phyloP scores from a whole-genome alignment of 2,329 filamentous ascomycete genomes.

The Eutypa lata region DNA sequence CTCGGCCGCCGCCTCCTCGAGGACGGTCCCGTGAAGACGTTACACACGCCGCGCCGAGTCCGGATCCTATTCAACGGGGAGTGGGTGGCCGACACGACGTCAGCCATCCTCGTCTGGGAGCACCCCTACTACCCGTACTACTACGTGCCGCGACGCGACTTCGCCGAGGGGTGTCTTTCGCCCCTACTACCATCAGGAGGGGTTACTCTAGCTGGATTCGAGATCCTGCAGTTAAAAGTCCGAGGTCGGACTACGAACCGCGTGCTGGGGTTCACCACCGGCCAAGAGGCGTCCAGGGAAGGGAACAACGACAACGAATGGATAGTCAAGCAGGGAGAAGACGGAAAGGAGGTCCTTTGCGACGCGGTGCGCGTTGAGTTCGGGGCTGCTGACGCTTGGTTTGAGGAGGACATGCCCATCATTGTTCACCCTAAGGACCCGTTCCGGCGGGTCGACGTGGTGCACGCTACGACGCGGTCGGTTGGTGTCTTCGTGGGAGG shows the following conservation, averaged over 20 bases:
- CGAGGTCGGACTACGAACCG: constrained; percentile 16
- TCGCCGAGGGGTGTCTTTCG: constrained; percentile 10
- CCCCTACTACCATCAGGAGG: constrained; percentile 5
- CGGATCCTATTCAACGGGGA: constrained; percentile 26
- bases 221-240: constrained; percentile 14
- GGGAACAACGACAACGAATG: background rate
- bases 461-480: constrained; percentile 50
- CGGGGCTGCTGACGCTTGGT: constrained; percentile 30
- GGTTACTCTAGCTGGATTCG: constrained; percentile 9
- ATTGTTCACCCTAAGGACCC: constrained; percentile 65
- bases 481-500: constrained; percentile 40
- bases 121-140: constrained; percentile 31
- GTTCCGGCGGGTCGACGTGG: constrained; percentile 61
- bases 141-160: constrained; percentile 26
- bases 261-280: constrained; percentile 16
- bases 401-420: constrained; percentile 58
- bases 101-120: constrained; percentile 34
- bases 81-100: constrained; percentile 31
- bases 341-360: constrained; percentile 14
- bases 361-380: constrained; percentile 21
- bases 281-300: background rate
- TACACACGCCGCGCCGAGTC: constrained; percentile 28
- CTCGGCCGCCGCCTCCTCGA: constrained; percentile 20
- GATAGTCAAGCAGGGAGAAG: constrained; percentile 7
- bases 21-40: constrained; percentile 27